These are phyloP conservation scores for Solanum virginianum DNA, from an alignment of 257 asterid species.

Conservation along the genomic window DNA sequence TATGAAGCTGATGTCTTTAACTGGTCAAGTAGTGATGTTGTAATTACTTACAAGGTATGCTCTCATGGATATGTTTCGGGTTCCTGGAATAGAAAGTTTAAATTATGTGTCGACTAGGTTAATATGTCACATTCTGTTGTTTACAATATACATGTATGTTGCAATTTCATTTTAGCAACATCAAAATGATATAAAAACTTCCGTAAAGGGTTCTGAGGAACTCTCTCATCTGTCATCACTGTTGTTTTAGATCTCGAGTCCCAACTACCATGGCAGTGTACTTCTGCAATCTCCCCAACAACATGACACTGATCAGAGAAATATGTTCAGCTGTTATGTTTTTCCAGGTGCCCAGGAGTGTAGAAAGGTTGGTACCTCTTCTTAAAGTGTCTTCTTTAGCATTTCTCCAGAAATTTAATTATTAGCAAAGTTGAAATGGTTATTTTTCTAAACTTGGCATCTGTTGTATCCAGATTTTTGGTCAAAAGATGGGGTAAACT, in stretches of 20 bases:
- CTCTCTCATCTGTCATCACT: background rate
- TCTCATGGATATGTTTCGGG: background rate
- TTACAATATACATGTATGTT: background rate
- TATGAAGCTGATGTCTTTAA: slow-evolving; percentile 66
- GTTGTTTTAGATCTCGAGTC: slow-evolving; percentile 42
- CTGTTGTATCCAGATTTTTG: background rate
- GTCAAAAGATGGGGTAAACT: background rate
- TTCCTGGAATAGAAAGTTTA: background rate
- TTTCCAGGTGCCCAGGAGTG: slow-evolving; percentile 49
- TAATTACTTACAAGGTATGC: slow-evolving; percentile 50
- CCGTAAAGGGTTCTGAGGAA: background rate
- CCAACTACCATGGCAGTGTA: slow-evolving; percentile 37
- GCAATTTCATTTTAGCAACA: background rate
- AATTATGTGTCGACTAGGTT: background rate
- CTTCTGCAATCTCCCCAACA: slow-evolving; percentile 57
- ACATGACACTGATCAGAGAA: slow-evolving; percentile 58
- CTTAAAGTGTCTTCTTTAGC: background rate
- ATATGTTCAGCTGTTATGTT: slow-evolving; percentile 68
- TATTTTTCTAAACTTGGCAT: background rate
- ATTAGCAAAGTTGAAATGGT: background rate
- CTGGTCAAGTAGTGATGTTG: slow-evolving; percentile 71
- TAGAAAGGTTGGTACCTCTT: slow-evolving; percentile 31
- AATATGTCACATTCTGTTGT: background rate
- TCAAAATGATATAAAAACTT: background rate
- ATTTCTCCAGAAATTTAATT: background rate